Evolutionary conservation across 768 basidiomycete genomes (phyloP).

Genomic region (Xerocomellus intermedius): DNA sequence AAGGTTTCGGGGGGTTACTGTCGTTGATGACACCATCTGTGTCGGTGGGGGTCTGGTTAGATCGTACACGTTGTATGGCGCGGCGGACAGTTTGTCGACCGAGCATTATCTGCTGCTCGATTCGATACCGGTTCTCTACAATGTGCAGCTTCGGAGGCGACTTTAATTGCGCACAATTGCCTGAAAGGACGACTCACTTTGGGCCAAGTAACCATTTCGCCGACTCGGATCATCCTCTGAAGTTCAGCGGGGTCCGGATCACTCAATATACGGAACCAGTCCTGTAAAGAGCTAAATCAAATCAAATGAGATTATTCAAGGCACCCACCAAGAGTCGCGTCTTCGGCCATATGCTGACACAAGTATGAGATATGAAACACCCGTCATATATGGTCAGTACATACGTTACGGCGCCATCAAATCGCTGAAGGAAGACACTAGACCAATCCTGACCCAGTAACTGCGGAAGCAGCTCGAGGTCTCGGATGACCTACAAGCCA

Average conservation of each 20-base stretch:
- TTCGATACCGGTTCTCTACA: conserved; percentile 83
- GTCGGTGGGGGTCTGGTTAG: conserved; percentile 21
- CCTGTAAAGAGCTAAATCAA: conserved; percentile 40
- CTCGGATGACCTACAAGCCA: conserved; percentile 73
- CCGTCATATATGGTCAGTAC: conserved; percentile 27
- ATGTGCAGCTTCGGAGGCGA: conserved; percentile 71
- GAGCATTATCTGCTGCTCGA: conserved; percentile 80
- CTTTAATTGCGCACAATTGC: conserved; percentile 7
- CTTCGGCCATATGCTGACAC: conserved; percentile 75
- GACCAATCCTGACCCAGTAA: conserved; percentile 95
- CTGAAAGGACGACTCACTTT: conserved; percentile 54
- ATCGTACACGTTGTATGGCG: conserved; percentile 41
- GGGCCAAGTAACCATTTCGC: conserved; percentile 94
- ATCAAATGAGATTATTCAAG: conserved; percentile 1
- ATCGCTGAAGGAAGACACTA: conserved; percentile 91
- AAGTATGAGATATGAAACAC: conserved; percentile 22
- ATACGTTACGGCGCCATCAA: conserved; percentile 86
- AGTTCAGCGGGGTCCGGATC: conserved; percentile 83
- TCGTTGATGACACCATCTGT: conserved; percentile 25
- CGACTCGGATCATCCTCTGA: conserved; percentile 82
- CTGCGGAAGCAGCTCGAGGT: conserved; percentile 93
- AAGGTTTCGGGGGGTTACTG: conserved; percentile 18
- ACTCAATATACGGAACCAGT: conserved; percentile 80
- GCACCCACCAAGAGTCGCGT: conserved; percentile 65
- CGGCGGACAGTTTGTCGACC: conserved; percentile 74